These are phyloP conservation scores for Lumnitzera racemosa DNA, from an alignment of 345 rosid genomes.

Conservation along the genomic window DNA sequence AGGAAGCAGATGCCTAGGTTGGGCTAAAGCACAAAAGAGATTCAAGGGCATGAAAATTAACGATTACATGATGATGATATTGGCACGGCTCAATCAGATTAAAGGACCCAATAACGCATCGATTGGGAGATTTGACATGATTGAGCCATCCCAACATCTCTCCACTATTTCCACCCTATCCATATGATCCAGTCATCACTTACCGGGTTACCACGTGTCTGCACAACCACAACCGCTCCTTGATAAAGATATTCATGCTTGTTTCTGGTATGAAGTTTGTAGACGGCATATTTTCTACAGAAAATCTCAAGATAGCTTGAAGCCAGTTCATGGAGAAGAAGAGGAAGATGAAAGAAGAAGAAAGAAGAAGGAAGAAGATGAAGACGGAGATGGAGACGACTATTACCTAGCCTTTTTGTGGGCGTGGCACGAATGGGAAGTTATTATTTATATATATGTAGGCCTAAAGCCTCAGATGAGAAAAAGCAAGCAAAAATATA, in stretches of 20 bases:
- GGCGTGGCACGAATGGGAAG: too few relatives aligned
- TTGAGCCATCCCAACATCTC: slow-evolving; percentile 63
- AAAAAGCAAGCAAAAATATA: too few relatives aligned
- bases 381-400: not conserved
- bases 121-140: slow-evolving; percentile 42
- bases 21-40: too few relatives aligned
- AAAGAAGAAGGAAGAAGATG: slow-evolving; percentile 12
- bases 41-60: not conserved
- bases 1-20: too few relatives aligned
- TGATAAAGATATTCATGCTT: too few relatives aligned
- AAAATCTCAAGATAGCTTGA: not conserved
- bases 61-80: slow-evolving; percentile 47
- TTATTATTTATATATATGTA: too few relatives aligned
- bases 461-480: too few relatives aligned
- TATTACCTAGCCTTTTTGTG: too few relatives aligned
- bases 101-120: slow-evolving; percentile 30
- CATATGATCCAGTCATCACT: not conserved
- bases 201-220: too few relatives aligned
- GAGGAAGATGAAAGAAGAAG: not conserved
- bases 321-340: not conserved
- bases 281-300: too few relatives aligned
- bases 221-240: too few relatives aligned
- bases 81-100: slow-evolving; percentile 84
- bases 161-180: slow-evolving; percentile 4
- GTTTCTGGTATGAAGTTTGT: too few relatives aligned